These are phyloP conservation scores for Neurospora sp. DNA, from an alignment of 495 filamentous ascomycete species.

Conservation along the genomic window DNA sequence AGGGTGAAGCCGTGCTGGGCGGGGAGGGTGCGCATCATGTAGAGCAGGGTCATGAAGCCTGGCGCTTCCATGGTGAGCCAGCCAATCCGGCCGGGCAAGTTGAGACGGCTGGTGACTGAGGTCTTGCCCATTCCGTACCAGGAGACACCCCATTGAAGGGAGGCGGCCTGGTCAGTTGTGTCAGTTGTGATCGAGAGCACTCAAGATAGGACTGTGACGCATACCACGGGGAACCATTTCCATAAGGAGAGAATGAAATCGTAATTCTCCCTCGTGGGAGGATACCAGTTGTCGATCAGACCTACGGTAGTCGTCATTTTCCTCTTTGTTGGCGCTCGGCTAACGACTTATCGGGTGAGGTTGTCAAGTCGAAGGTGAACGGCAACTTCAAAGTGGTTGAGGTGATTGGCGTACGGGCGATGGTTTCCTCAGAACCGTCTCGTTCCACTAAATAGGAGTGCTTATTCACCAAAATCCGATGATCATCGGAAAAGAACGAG, in stretches of 20 bases:
- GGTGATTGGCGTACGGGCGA: neutral
- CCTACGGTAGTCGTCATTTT: conserved; percentile 14
- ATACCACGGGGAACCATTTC: conserved; percentile 36
- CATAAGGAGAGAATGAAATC: conserved; percentile 42
- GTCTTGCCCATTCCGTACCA: conserved; percentile 81
- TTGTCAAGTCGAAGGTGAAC: neutral
- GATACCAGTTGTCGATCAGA: conserved; percentile 38
- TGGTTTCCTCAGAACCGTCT: neutral
- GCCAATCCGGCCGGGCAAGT: conserved; percentile 76
- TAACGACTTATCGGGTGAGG: neutral
- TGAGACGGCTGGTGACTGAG: conserved; percentile 59
- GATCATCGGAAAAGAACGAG: neutral
- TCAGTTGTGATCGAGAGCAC: neutral
- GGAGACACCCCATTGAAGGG: conserved; percentile 51
- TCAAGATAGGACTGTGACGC: neutral
- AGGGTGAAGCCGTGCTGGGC: conserved; percentile 33
- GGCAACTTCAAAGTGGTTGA: neutral
- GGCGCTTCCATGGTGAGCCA: conserved; percentile 84
- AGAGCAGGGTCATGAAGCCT: conserved; percentile 66
- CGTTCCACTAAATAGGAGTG: neutral
- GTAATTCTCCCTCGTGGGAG: conserved; percentile 42
- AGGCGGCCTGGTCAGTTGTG: conserved; percentile 34
- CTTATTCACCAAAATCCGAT: neutral
- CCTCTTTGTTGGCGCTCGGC: neutral
- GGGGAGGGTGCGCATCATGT: conserved; percentile 62